Evolutionary conservation across 371 early-diverging fungal genomes (phyloP), one percentile per base, ranked within the genome.

Genomic region (Rhizopus stolonifer): DNA sequence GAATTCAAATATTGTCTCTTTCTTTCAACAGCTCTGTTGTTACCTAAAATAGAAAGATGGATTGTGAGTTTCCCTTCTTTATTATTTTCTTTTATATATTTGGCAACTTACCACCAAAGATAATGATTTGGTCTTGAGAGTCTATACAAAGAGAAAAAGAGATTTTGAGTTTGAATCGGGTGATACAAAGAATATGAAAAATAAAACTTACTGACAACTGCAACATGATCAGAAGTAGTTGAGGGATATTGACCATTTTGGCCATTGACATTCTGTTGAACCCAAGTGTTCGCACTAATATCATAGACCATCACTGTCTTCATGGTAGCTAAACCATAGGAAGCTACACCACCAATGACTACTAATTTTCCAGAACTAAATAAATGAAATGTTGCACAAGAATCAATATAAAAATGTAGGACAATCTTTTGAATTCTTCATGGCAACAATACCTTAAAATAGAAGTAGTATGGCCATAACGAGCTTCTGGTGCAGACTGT

Each of bases 81-180:
- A n/a, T n/a, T n/a, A n/a, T n/a, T n/a, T n/a, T n/a, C n/a, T n/a
- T 23, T 24, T 49, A 36, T 26, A 17, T 18, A 18, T 18, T 9
- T 25, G 23, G 19, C 11, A 42, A 24, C 58, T 60, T 62, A 67
- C 77, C 77, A 62, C 77, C 77, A 63, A 73, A 71, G 34, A 77
- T 29, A 25, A 71, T 53, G 24, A 77, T 72, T 49, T 54, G 57
- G 43, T 71, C 70, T 26, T 66, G 60, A 36, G 65, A 58, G 46
- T 56, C 67, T 69, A 56, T 23, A 40, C 23, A 10, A 26, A 32
- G 22, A 33, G 32, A 23, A 42, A 15, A 21, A 21, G 19, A 10
- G 21, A 47, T 31, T 18, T 36, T 26, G 39, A 47, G 47, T 18
- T 36, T 26, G 39, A 33, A 36, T 5, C 22, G 34, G 1, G 25